A percentile compares a stretch with the other conserved stretches of the same genome.
Evolutionary conservation across 805 yeast species (phyloP).

Genomic region (Ogataea pignaliae): DNA sequence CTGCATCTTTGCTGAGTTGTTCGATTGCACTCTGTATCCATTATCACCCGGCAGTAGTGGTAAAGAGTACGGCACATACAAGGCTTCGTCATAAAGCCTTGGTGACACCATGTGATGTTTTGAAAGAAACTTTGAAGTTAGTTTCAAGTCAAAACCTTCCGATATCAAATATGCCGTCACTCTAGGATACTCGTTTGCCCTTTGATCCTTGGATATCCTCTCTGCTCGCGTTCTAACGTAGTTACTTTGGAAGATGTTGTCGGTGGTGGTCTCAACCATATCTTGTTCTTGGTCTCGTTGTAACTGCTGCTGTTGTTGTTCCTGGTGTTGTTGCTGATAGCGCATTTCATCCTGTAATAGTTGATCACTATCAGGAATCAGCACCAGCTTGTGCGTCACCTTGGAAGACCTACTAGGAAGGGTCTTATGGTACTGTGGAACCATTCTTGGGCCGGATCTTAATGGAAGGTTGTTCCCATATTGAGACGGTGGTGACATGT

Average conservation of each 20-base stretch:
- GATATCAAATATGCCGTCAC: slow-evolving; percentile 91
- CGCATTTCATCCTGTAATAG: not conserved
- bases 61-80: slow-evolving; percentile 82
- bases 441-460: slow-evolving; percentile 20
- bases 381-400: slow-evolving; percentile 77
- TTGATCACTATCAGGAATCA: slow-evolving; percentile 64
- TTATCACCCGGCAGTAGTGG: slow-evolving; percentile 84
- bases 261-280: slow-evolving; percentile 27
- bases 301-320: slow-evolving; percentile 2
- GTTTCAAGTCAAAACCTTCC: slow-evolving; percentile 67
- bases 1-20: slow-evolving; percentile 41
- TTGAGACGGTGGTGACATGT: slow-evolving; percentile 9
- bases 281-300: slow-evolving; percentile 10
- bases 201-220: slow-evolving; percentile 50
- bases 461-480: slow-evolving; percentile 11
- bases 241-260: slow-evolving; percentile 30
- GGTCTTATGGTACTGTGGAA: slow-evolving; percentile 49
- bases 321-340: not conserved
- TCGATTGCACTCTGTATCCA: slow-evolving; percentile 72
- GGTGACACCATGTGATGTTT: slow-evolving; percentile 80
- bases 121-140: slow-evolving; percentile 59
- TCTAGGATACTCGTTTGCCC: slow-evolving; percentile 66
- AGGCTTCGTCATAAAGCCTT: slow-evolving; percentile 84
- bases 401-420: slow-evolving; percentile 77
- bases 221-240: slow-evolving; percentile 42